phyloP scores from a whole-genome alignment of 2,329 filamentous ascomycete genomes.

The Madurella mycetomatis region DNA sequence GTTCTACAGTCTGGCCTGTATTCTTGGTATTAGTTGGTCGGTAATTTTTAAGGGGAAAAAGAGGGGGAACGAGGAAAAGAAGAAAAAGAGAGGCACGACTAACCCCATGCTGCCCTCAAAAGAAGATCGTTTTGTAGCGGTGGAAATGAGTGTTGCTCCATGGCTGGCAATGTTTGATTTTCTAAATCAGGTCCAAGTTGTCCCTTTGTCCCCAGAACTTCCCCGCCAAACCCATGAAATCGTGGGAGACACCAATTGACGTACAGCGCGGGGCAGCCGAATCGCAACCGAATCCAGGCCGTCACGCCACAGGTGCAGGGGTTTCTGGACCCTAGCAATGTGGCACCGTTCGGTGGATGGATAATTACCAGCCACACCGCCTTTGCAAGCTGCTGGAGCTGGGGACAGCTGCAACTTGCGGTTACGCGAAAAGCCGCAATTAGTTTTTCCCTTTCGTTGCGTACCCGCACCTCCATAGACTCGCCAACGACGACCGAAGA shows the following conservation, averaged over 20 bases:
- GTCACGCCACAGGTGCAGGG: slow-evolving; percentile 12
- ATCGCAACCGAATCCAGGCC: not conserved
- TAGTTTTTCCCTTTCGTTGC: not conserved
- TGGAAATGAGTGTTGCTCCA: slow-evolving; percentile 66
- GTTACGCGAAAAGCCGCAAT: too few species aligned
- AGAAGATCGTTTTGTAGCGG: slow-evolving; percentile 91
- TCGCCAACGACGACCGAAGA: slow-evolving; percentile 1
- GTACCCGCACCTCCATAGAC: not conserved
- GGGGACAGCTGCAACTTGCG: not conserved
- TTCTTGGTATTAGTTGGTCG: slow-evolving; percentile 19
- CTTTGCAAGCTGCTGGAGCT: too few species aligned
- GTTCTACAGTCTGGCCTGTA: slow-evolving; percentile 80
- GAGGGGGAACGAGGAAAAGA: not conserved
- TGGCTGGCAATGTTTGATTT: slow-evolving; percentile 36
- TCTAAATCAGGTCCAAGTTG: not conserved
- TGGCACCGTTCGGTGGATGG: too few species aligned
- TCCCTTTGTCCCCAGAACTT: not conserved
- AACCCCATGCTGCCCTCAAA: slow-evolving; percentile 84
- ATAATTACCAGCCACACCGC: slow-evolving; percentile 9
- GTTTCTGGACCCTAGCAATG: not conserved
- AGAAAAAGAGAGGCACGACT: slow-evolving; percentile 23
- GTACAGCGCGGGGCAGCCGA: slow-evolving; percentile 8
- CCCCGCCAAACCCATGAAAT: slow-evolving; percentile 1
- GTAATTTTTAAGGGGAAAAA: not conserved
- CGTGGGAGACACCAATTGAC: not conserved